Conservation (phyloP, 305 asterid genomes). For the Euphrasia arctica region DNA sequence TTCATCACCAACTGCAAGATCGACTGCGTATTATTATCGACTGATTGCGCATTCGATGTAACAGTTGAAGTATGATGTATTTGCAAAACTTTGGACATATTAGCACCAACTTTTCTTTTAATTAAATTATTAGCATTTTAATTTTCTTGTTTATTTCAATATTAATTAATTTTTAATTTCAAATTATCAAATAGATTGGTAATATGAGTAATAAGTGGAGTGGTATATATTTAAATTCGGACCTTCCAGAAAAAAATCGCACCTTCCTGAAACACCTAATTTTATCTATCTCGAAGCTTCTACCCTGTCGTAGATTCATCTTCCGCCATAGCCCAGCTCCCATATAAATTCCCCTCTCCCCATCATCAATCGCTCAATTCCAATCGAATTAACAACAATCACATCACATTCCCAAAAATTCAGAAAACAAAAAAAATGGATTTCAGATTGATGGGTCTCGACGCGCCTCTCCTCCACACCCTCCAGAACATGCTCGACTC, state of each 20-base stretch:
- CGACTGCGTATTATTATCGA: too few relatives aligned
- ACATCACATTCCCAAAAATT: background rate
- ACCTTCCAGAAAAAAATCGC: conserved; percentile 12
- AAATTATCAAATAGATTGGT: too few relatives aligned
- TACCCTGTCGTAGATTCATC: background rate
- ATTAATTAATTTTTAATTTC: too few relatives aligned
- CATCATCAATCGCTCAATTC: background rate
- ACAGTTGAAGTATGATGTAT: too few relatives aligned
- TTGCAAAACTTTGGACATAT: too few relatives aligned
- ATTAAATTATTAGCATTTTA: too few relatives aligned
- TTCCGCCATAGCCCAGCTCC: background rate
- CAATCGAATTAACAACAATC: background rate
- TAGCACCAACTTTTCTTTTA: too few relatives aligned
- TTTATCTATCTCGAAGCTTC: conserved; percentile 33
- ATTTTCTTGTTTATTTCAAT: too few relatives aligned
- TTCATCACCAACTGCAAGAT: too few relatives aligned
- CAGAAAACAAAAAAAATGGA: conserved; percentile 38
- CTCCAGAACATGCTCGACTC: conserved; percentile 51
- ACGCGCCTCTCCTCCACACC: conserved; percentile 53
- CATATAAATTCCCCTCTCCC: conserved; percentile 3
- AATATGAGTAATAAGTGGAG: too few relatives aligned
- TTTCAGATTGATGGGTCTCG: conserved; percentile 47
- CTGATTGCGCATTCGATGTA: too few relatives aligned
- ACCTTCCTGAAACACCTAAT: conserved; percentile 18
- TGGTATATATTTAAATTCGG: too few relatives aligned